Percentiles rank a stretch among this genome's conserved stretches.
phyloP scores from a whole-genome alignment of 768 basidiomycete species.

The Serendipita sp. region DNA sequence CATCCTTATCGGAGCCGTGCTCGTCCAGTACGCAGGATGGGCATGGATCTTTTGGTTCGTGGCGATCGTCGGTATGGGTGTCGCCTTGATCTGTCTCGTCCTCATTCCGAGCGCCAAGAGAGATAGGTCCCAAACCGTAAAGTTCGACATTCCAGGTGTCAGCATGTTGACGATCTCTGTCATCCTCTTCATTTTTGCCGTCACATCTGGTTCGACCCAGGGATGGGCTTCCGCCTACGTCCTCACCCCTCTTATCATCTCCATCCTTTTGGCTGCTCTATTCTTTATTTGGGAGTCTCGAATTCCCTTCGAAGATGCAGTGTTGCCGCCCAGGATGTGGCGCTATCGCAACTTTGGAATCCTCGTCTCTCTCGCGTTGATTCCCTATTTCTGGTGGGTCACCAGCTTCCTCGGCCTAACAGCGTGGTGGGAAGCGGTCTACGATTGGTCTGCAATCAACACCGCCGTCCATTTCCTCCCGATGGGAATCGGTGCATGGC shows the following conservation, averaged over 20 bases:
- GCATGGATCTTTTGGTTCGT: slow-evolving; percentile 38
- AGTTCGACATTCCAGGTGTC: slow-evolving; percentile 4
- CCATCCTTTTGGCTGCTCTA: slow-evolving; percentile 23
- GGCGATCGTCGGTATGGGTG: slow-evolving; percentile 24
- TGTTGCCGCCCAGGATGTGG: slow-evolving; percentile 19
- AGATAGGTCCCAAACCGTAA: neutral
- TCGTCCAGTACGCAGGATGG: slow-evolving; percentile 28
- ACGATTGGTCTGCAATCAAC: slow-evolving; percentile 12
- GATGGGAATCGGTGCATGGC: slow-evolving; percentile 26
- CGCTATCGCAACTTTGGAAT: slow-evolving; percentile 19
- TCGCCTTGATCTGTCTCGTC: slow-evolving; percentile 21
- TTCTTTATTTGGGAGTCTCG: slow-evolving; percentile 39
- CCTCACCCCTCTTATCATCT: slow-evolving; percentile 31
- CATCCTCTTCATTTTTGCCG: slow-evolving; percentile 27
- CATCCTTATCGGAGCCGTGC: slow-evolving; percentile 30
- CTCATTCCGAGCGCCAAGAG: slow-evolving; percentile 20
- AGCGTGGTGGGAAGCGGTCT: slow-evolving; percentile 7
- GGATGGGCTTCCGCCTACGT: slow-evolving; percentile 20
- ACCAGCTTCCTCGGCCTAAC: neutral
- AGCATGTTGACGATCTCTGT: slow-evolving; percentile 19
- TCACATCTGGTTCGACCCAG: slow-evolving; percentile 18
- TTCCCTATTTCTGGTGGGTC: slow-evolving; percentile 3
- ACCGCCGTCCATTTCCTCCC: slow-evolving; percentile 12
- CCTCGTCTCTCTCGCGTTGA: slow-evolving; percentile 17
- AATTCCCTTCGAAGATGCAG: slow-evolving; percentile 16